Base-by-base conservation (phyloP, 2,329 filamentous ascomycete species). In the Pleoardoris graminearum region DNA sequence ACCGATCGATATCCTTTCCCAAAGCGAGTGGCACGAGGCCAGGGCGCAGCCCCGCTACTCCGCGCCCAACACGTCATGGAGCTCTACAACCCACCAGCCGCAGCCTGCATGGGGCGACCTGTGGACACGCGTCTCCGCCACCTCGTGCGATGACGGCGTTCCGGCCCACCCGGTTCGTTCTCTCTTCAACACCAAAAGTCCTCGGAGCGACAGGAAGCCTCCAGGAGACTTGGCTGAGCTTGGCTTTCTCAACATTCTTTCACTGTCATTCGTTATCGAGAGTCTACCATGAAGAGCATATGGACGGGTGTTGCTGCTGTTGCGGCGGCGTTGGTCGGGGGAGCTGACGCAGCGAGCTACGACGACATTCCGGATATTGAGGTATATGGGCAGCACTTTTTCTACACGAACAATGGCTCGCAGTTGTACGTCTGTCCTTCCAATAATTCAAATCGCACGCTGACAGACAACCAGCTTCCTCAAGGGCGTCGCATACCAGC, bases 401-500 rank as follows among this genome's bases (percentile, higher is more conserved):
- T 95, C 82, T 93, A 90, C 80, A 82, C 89, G 70, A 90, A 88
- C 76, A 89, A 88, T 72, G 87, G 87, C 62, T 88, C 85, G 30
- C 83, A 90, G 77, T 90, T 89, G 61, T 69, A 63, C 22, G 66
- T 51, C n/a, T n/a, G 19, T 5, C 10, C 14, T 8, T 38, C 38
- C 7, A n/a, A 8, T 32, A 2, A 4, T n/a, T n/a, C n/a, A 8
- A 23, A 12, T 38, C 52, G 27, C 49, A 38, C 42, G 35, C 48
- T 62, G 45, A 62, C 44, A 32, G 52, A 32, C 7, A 17, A 6
- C 33, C 48, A 84, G 82, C 78, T 94, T 85, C 81, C 89, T 97
- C 72, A 90, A 88, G 75, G 94, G 94, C 77, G 82, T 99, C 63
- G 94, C 94, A 61, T 99, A 99, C 79, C 94, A 99, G 80, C 85